These are phyloP conservation scores for Wallacemonas sp. DNA, from an alignment of 208 protist species.

Conservation along the genomic window DNA sequence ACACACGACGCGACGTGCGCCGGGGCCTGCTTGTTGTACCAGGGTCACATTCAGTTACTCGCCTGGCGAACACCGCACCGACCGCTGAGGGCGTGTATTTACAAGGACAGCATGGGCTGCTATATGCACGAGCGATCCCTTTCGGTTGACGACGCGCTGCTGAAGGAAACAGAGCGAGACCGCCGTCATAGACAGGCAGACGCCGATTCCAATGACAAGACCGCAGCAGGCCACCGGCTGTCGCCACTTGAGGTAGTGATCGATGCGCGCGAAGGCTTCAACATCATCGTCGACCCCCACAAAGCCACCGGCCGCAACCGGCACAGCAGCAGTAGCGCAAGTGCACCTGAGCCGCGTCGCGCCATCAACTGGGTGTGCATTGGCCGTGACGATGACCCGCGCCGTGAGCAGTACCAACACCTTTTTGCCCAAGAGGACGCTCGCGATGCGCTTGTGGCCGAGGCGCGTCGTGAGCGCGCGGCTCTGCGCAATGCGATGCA, in stretches of 20 bases:
- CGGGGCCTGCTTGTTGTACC: constrained; percentile 36
- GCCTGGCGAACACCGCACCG: constrained; percentile 31
- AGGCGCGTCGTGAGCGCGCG: not conserved
- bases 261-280: not conserved
- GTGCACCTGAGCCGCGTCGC: not conserved
- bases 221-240: not conserved
- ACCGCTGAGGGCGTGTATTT: not conserved
- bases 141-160: not conserved
- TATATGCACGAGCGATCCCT: constrained; percentile 2
- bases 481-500: not conserved
- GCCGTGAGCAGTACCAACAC: not conserved
- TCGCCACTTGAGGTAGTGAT: not conserved
- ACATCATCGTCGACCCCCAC: constrained; percentile 1
- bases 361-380: constrained; percentile 4
- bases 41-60: constrained; percentile 27
- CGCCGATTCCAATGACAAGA: not conserved
- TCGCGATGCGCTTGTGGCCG: not conserved
- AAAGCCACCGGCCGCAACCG: not conserved
- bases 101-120: constrained; percentile 2
- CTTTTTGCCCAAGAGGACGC: not conserved
- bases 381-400: not conserved
- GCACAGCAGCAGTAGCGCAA: too few relatives aligned
- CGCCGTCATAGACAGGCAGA: too few relatives aligned
- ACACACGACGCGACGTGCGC: constrained; percentile 23
- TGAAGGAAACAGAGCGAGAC: not conserved